Evolutionary conservation across 805 yeast genomes (phyloP).

Genomic region (Kluyveromyces dobzhanskii): DNA sequence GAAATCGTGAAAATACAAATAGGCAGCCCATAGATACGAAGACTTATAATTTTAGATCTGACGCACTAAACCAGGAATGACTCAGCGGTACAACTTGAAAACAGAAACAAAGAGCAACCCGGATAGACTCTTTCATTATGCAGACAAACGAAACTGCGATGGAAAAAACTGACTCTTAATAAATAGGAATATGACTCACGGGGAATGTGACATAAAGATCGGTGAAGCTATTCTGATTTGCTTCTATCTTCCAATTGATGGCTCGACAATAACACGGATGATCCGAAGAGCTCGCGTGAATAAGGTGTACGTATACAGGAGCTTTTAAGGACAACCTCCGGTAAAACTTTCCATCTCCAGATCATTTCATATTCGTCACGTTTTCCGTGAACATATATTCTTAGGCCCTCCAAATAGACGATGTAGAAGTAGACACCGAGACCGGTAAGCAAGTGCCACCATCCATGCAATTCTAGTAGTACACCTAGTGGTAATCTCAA

Average conservation of each 20-base stretch:
- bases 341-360: slow-evolving; percentile 52
- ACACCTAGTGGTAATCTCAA: slow-evolving; percentile 80
- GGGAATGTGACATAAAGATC: no score
- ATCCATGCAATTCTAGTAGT: slow-evolving; percentile 84
- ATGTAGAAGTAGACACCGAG: slow-evolving; percentile 81
- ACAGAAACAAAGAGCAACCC: no score
- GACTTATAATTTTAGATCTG: no score
- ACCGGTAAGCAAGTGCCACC: slow-evolving; percentile 94
- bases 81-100: no score
- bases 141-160: no score
- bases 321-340: slow-evolving; percentile 34
- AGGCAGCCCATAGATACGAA: no score
- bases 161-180: no score
- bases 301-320: slow-evolving; percentile 18
- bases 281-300: slow-evolving; percentile 13
- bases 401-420: slow-evolving; percentile 66
- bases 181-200: no score
- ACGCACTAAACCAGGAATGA: no score
- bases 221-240: not conserved
- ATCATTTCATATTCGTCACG: slow-evolving; percentile 47
- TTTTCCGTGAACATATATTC: slow-evolving; percentile 55
- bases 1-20: no score
- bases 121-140: no score
- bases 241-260: not conserved
- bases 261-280: not conserved